Percentiles rank a stretch among this genome's conserved stretches.
Evolutionary conservation across 176 grass and related monocot genomes (phyloP).

Genomic region (Aegilops bicornis): DNA sequence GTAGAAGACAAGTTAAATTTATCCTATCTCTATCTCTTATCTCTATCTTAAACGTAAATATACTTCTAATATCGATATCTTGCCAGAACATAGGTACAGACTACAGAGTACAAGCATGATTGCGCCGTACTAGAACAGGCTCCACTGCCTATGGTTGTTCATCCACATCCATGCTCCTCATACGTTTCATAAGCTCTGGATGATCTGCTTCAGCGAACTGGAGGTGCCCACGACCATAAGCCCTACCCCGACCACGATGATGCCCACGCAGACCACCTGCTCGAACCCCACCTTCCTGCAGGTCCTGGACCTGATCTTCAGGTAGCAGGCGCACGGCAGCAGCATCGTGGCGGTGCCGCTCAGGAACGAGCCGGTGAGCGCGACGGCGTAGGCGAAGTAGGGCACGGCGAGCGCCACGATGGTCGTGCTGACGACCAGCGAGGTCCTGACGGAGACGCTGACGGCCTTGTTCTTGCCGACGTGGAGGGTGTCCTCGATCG

Average conservation of each 20-base stretch:
- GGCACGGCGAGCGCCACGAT: constrained; percentile 58
- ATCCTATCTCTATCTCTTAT: too few relatives aligned
- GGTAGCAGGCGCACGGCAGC: constrained; percentile 70
- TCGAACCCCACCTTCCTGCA: constrained; percentile 50
- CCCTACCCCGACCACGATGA: constrained; percentile 45
- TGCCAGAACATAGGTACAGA: not conserved
- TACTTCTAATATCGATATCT: not conserved
- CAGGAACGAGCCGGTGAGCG: constrained; percentile 63
- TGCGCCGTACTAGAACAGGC: not conserved
- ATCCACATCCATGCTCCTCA: constrained; percentile 17
- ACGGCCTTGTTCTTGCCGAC: constrained; percentile 34
- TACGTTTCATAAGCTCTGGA: constrained; percentile 52
- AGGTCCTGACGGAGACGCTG: constrained; percentile 45
- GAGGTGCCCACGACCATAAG: constrained; percentile 65
- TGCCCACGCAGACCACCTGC: constrained; percentile 41
- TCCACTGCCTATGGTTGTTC: not conserved
- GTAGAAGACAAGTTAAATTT: too few relatives aligned
- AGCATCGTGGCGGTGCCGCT: constrained; percentile 69
- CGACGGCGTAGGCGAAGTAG: constrained; percentile 62
- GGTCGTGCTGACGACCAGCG: constrained; percentile 66
- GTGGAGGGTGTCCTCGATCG: constrained; percentile 60
- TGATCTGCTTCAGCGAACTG: constrained; percentile 67
- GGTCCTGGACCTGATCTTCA: constrained; percentile 64
- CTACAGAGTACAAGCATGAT: not conserved
- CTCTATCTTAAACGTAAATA: too few relatives aligned